A percentile compares a stretch with the other conserved stretches of the same genome.
phyloP scores from a whole-genome alignment of 2,329 filamentous ascomycete genomes.

The Truncatella angustata region DNA sequence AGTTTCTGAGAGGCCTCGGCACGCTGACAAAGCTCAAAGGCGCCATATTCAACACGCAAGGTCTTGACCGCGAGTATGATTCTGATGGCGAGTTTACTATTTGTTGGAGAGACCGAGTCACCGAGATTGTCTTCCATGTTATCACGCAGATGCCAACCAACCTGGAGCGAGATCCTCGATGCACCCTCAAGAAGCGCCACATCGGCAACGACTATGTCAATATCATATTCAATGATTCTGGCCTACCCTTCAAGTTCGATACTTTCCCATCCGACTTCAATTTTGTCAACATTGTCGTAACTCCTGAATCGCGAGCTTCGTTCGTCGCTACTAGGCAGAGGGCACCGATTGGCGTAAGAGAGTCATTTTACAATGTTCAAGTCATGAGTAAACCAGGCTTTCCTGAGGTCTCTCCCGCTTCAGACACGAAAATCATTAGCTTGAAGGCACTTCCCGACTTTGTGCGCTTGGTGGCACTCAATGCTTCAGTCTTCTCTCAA shows the following conservation, averaged over 20 bases:
- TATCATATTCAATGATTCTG: slow-evolving; percentile 96
- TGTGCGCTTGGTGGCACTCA: slow-evolving; percentile 84
- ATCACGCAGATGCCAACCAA: slow-evolving; percentile 97
- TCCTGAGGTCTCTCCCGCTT: slow-evolving; percentile 86
- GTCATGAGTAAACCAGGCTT: slow-evolving; percentile 87
- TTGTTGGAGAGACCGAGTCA: slow-evolving; percentile 92
- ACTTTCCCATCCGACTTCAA: slow-evolving; percentile 96
- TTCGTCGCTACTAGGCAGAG: slow-evolving; percentile 59
- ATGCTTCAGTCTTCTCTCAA: slow-evolving; percentile 87
- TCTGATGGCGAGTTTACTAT: slow-evolving; percentile 85
- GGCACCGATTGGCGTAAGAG: slow-evolving; percentile 34
- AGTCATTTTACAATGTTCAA: slow-evolving; percentile 80
- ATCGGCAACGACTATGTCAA: slow-evolving; percentile 98
- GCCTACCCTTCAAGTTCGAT: slow-evolving; percentile 82
- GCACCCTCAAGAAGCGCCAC: slow-evolving; percentile 85
- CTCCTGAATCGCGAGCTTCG: slow-evolving; percentile 76
- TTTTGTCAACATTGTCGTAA: slow-evolving; percentile 94
- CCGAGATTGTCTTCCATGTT: slow-evolving; percentile 93
- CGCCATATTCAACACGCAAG: slow-evolving; percentile 89
- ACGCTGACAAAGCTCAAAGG: slow-evolving; percentile 77
- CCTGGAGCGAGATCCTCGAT: slow-evolving; percentile 70
- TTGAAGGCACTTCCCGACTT: slow-evolving; percentile 79
- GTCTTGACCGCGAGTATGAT: slow-evolving; percentile 75
- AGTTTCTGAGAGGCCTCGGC: slow-evolving; percentile 80
- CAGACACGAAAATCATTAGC: slow-evolving; percentile 85